These are phyloP conservation scores for Vigna radiata DNA, from an alignment of 306 rosid species.

Conservation along the genomic window DNA sequence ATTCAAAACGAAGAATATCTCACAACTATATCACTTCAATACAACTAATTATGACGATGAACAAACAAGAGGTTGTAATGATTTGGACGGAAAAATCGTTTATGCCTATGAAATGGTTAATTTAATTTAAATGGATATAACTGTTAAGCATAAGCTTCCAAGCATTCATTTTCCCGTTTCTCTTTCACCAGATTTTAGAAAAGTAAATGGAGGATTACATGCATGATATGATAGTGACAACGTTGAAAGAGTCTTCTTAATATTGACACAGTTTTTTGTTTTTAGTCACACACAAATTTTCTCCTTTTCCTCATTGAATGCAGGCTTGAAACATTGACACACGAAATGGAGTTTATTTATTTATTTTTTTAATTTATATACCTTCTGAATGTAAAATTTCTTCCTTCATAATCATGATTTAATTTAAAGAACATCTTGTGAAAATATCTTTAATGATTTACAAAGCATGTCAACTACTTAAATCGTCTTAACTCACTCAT, in stretches of 20 bases:
- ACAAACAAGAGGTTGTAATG: neutral
- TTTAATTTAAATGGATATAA: neutral
- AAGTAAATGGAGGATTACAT: neutral
- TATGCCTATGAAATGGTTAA: neutral
- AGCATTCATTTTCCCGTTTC: neutral
- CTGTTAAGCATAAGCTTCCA: neutral
- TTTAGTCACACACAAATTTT: neutral
- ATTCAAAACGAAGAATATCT: too few relatives aligned
- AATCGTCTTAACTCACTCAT: too few relatives aligned
- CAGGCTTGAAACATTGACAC: neutral
- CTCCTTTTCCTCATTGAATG: neutral
- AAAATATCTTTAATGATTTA: too few relatives aligned
- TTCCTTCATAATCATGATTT: too few relatives aligned
- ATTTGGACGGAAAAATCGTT: neutral
- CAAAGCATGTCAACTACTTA: too few relatives aligned
- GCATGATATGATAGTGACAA: neutral
- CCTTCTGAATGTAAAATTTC: too few relatives aligned
- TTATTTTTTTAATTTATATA: too few relatives aligned
- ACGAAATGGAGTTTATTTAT: too few relatives aligned
- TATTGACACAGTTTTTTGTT: neutral
- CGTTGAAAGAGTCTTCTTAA: neutral
- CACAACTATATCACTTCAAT: too few relatives aligned
- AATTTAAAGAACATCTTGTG: too few relatives aligned
- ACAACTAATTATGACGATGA: neutral
- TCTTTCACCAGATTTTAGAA: neutral